phyloP scores from a whole-genome alignment of 257 asterid species.

The Knoxia roxburghii region DNA sequence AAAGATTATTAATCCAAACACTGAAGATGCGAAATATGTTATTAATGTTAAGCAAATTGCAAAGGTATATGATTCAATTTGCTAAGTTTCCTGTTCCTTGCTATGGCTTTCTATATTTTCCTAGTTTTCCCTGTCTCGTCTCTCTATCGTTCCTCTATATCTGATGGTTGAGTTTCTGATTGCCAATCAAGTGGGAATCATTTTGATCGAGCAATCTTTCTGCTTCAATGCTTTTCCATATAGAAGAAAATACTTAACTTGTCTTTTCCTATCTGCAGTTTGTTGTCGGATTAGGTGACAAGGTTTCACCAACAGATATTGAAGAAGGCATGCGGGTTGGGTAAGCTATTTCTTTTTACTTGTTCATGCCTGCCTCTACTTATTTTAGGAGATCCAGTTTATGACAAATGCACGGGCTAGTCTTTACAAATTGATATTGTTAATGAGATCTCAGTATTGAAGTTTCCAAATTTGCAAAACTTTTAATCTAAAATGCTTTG shows the following conservation, averaged over 20 bases:
- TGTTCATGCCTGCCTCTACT: no score
- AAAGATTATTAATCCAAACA: slow-evolving; percentile 81
- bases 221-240: neutral
- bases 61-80: slow-evolving; percentile 28
- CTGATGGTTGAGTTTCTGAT: neutral
- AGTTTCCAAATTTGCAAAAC: neutral
- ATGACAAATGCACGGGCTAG: neutral
- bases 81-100: neutral
- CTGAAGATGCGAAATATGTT: slow-evolving; percentile 81
- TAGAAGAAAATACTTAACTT: no score
- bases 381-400: neutral
- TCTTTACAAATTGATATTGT: neutral
- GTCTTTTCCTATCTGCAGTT: slow-evolving; percentile 16
- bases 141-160: no score
- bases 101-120: neutral
- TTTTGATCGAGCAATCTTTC: neutral
- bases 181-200: neutral
- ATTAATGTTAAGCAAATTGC: slow-evolving; percentile 85
- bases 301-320: slow-evolving; percentile 95
- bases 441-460: neutral
- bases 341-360: slow-evolving; percentile 32
- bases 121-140: neutral
- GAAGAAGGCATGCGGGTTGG: slow-evolving; percentile 99
- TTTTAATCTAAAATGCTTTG: no score
- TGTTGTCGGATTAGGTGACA: slow-evolving; percentile 94